Evolutionary conservation across 805 yeast species (phyloP), one percentile per base, ranked within the genome.

Genomic region (Candida quercuum): DNA sequence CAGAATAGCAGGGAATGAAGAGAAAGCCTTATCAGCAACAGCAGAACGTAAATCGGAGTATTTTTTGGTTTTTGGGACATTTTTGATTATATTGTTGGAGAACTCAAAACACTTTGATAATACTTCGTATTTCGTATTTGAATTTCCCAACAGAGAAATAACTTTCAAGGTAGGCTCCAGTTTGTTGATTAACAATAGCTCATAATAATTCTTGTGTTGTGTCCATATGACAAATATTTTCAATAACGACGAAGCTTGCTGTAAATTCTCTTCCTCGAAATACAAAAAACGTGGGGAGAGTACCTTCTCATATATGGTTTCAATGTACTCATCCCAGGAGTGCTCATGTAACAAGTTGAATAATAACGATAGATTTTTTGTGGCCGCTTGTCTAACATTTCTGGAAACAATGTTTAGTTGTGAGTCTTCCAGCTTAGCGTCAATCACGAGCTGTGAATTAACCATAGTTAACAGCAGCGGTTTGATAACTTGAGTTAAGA

Each of bases 211-310:
- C 5, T 65, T 62, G 23, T 61, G 55, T 5, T 66, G 54, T 34
- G 83, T 64, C 78, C 95, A 74, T 8, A 72, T 62, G 6, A 76
- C 59, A 50, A 91, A 72, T 9, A 87, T 54, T 39, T 68, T 74
- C 74, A 89, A 63, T 31, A 91, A 56, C 0, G 95, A 72, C 0
- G 97, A 87, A 1, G 91, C 81, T 50, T 83, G 87, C 53, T 87
- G 94, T 23, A 82, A 64, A 56, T 91, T 93, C 50, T 84, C 95
- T 28, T 63, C 71, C 3, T 81, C 81, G 58, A 91, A 91, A 11
- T 70, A 64, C 1, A 43, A 65, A 48, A 93, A 65, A 51, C 94
- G 74, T 7, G 95, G 88, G 16, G 57, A 49, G 12, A 91, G 64
- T 17, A 87, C 65, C 18, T 64, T 54, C 3, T 59, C 54, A 51